Evolutionary conservation across 2,329 filamentous ascomycete genomes (phyloP).

Genomic region (Berkeleyomyces basicola): DNA sequence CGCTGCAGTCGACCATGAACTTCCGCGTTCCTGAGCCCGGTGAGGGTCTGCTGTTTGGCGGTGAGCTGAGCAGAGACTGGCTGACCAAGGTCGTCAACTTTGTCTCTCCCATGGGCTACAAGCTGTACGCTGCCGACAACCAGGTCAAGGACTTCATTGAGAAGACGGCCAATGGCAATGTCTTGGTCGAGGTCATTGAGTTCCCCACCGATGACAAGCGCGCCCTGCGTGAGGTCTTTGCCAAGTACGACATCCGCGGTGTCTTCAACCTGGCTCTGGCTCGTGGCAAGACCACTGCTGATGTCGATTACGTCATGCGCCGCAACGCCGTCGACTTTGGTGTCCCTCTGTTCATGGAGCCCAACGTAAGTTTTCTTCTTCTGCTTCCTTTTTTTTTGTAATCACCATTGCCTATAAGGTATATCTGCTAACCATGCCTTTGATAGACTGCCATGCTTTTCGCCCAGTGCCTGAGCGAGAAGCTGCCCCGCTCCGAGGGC

Average conservation of each 20-base stretch:
- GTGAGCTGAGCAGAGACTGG: slow-evolving; percentile 55
- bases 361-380: slow-evolving; percentile 49
- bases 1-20: slow-evolving; percentile 95
- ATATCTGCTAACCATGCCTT: slow-evolving; percentile 19
- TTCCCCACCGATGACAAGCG: slow-evolving; percentile 96
- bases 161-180: slow-evolving; percentile 45
- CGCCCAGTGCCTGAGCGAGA: slow-evolving; percentile 91
- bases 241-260: slow-evolving; percentile 91
- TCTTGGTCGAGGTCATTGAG: slow-evolving; percentile 76
- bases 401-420: slow-evolving; percentile 2
- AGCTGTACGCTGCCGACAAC: slow-evolving; percentile 71
- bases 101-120: slow-evolving; percentile 79
- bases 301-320: slow-evolving; percentile 92
- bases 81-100: slow-evolving; percentile 72
- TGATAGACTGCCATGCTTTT: slow-evolving; percentile 82
- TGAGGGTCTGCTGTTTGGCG: slow-evolving; percentile 88
- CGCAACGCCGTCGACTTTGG: slow-evolving; percentile 97
- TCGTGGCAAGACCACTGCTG: slow-evolving; percentile 65
- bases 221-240: slow-evolving; percentile 81
- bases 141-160: slow-evolving; percentile 76
- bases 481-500: slow-evolving; percentile 74
- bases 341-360: slow-evolving; percentile 95
- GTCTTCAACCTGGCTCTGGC: slow-evolving; percentile 86
- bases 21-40: slow-evolving; percentile 77
- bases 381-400: neutral